A percentile compares a stretch with the other conserved stretches of the same genome.
These are phyloP conservation scores for Coemansia sp. DNA, from an alignment of 192 early-diverging fungal genomes.

Conservation along the genomic window DNA sequence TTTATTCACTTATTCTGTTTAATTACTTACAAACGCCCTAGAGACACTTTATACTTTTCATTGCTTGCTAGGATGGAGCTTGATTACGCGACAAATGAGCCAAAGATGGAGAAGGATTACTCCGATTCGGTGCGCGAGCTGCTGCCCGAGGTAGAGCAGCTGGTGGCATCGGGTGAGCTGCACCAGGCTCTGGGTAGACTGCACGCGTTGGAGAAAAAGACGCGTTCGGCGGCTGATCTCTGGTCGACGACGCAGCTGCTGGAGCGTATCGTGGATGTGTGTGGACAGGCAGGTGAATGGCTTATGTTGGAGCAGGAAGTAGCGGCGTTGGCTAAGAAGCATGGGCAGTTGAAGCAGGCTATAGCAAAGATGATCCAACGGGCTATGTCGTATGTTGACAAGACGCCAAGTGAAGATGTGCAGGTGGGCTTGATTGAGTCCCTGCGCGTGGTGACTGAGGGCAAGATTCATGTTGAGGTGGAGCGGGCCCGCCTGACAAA, in stretches of 20 bases:
- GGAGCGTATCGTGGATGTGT: constrained; percentile 72
- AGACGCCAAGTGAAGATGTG: constrained; percentile 73
- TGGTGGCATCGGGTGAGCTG: constrained; percentile 67
- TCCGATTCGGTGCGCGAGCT: constrained; percentile 70
- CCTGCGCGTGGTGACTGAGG: constrained; percentile 92
- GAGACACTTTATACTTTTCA: not conserved
- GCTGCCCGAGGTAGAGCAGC: constrained; percentile 71
- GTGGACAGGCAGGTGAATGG: constrained; percentile 73
- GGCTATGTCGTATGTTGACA: constrained; percentile 83
- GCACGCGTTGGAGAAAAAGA: constrained; percentile 89
- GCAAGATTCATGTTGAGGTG: constrained; percentile 99
- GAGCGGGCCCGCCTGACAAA: constrained; percentile 93
- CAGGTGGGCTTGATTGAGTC: constrained; percentile 93
- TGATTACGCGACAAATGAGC: constrained; percentile 41
- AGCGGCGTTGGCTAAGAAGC: constrained; percentile 91
- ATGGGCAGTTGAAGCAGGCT: constrained; percentile 94
- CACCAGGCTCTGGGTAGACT: constrained; percentile 87
- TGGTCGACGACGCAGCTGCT: constrained; percentile 86
- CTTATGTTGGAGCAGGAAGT: constrained; percentile 90
- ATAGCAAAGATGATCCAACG: constrained; percentile 94
- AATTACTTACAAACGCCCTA: not conserved
- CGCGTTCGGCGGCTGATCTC: constrained; percentile 84
- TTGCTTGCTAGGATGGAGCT: constrained; percentile 24
- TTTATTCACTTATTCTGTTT: not conserved
- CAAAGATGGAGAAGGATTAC: constrained; percentile 94